These are phyloP conservation scores for Penicillium coffeae DNA, from an alignment of 495 filamentous ascomycete genomes.

Conservation along the genomic window DNA sequence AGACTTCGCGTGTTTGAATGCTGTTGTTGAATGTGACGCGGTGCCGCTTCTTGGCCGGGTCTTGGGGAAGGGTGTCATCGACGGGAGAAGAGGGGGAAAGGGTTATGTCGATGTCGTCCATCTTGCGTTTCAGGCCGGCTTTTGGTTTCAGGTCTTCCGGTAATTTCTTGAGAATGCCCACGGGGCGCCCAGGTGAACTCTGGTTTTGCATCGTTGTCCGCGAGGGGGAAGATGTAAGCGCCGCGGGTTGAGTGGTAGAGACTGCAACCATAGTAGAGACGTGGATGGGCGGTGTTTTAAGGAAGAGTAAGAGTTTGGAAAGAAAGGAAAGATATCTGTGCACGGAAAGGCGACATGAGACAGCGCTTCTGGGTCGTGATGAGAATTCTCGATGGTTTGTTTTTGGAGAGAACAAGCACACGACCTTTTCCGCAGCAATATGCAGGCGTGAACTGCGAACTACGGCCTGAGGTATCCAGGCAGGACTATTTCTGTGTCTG, in stretches of 20 bases:
- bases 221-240: constrained; percentile 14
- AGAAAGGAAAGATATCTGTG: not conserved
- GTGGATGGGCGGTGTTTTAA: constrained; percentile 34
- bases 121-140: constrained; percentile 36
- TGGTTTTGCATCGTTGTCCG: constrained; percentile 29
- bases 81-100: constrained; percentile 34
- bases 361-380: too few species aligned
- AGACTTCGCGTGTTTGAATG: constrained; percentile 35
- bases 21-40: constrained; percentile 78
- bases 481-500: too few species aligned
- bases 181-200: not conserved
- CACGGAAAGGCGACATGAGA: too few species aligned
- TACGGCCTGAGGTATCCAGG: too few species aligned
- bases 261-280: constrained; percentile 37
- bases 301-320: not conserved
- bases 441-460: too few species aligned
- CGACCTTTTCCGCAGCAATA: too few species aligned
- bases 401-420: constrained; percentile 21
- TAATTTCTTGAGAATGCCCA: not conserved
- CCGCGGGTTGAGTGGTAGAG: constrained; percentile 19
- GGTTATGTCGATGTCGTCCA: constrained; percentile 37
- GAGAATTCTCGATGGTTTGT: too few species aligned
- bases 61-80: constrained; percentile 37
- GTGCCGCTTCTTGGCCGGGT: constrained; percentile 49
- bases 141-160: not conserved